These are phyloP conservation scores for Bryum argenteum DNA, from an alignment of 225 moss, liverwort and hornwort species.

Conservation along the genomic window DNA sequence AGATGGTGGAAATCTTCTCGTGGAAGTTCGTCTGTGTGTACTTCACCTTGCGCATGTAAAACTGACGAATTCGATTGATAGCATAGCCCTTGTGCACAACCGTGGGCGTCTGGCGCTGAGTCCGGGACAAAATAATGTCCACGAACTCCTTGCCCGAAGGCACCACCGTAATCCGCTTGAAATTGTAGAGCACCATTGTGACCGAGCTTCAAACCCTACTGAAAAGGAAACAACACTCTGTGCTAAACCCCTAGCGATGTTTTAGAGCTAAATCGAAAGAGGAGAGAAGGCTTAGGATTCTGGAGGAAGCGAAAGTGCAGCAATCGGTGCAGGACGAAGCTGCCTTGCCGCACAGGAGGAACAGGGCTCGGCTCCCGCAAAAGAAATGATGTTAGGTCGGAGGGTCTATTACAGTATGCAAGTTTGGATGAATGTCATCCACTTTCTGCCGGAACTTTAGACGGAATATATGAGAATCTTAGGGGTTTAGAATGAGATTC, in stretches of 20 bases:
- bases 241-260: background rate
- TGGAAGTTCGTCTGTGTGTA: slow-evolving; percentile 96
- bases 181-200: slow-evolving; percentile 87
- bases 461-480: no score
- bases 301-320: background rate
- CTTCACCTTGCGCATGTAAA: slow-evolving; percentile 99
- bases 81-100: slow-evolving; percentile 99
- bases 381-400: no score
- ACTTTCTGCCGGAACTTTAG: no score
- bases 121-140: slow-evolving; percentile 95
- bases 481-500: no score
- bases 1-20: slow-evolving; percentile 89
- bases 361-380: slow-evolving; percentile 23
- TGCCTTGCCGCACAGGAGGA: slow-evolving; percentile 1
- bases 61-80: slow-evolving; percentile 89
- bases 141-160: slow-evolving; percentile 97
- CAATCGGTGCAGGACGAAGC: no score
- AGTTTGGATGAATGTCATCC: no score
- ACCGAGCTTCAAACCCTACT: background rate
- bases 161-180: slow-evolving; percentile 97
- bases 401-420: no score
- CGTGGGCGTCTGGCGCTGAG: slow-evolving; percentile 98
- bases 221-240: no score
- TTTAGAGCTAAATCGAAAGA: background rate
- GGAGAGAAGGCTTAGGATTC: background rate